Percentiles rank a stretch among this genome's conserved stretches.
phyloP scores from a whole-genome alignment of 1,284 basidiomycete species.

The Tilletia horrida region DNA sequence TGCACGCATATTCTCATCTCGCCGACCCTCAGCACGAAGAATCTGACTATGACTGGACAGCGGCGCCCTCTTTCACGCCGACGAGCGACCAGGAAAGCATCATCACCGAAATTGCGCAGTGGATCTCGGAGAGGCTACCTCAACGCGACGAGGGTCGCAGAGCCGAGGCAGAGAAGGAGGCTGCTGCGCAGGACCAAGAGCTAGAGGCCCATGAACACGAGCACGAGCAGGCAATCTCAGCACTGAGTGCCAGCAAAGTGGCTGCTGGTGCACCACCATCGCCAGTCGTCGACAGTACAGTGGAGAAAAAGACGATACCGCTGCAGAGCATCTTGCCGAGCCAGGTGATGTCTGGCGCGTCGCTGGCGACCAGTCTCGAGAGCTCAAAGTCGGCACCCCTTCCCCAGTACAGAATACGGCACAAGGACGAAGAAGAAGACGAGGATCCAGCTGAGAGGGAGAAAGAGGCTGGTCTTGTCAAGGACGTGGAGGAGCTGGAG shows the following conservation, averaged over 20 bases:
- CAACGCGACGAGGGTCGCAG: conserved; percentile 37
- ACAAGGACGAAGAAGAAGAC: conserved; percentile 18
- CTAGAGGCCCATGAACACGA: not conserved
- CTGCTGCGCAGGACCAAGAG: conserved; percentile 25
- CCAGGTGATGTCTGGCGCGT: not conserved
- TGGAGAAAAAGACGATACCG: not conserved
- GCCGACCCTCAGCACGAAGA: conserved; percentile 20
- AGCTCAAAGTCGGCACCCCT: not conserved
- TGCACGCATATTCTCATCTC: conserved; percentile 15
- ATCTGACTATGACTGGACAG: conserved; percentile 19
- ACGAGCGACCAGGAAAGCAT: conserved; percentile 33
- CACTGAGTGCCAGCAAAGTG: conserved; percentile 24
- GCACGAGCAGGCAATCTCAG: conserved; percentile 24
- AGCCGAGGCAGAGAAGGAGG: conserved; percentile 31
- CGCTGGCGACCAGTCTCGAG: conserved; percentile 17
- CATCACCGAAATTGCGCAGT: conserved; percentile 42
- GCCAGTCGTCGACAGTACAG: not conserved
- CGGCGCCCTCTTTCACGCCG: conserved; percentile 27
- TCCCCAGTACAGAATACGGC: not conserved
- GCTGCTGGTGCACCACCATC: not conserved
- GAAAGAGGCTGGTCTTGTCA: conserved; percentile 9
- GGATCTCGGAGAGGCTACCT: conserved; percentile 50
- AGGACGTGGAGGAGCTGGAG: conserved; percentile 34
- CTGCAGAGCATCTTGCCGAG: not conserved
- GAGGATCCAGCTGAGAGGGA: conserved; percentile 9